Conservation (phyloP, 345 rosid species). For the Excoecaria cochinchinensis region DNA sequence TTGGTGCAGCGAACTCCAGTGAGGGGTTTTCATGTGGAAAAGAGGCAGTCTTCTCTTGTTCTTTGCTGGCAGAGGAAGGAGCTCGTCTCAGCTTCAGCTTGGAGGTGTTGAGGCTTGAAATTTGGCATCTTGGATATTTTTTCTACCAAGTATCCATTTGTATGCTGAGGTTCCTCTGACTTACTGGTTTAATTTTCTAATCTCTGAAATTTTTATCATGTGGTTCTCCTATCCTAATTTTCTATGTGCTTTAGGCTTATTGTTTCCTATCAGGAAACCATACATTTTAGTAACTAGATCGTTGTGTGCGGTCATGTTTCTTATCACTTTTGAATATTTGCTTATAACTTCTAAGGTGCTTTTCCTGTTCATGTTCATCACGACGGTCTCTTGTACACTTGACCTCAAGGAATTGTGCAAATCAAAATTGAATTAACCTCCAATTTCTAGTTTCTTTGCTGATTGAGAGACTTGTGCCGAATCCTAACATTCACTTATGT, state of each 20-base stretch:
- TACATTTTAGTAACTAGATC: slow-evolving; percentile 39
- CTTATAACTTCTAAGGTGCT: slow-evolving; percentile 8
- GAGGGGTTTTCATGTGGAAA: slow-evolving; percentile 31
- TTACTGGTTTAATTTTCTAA: slow-evolving; percentile 37
- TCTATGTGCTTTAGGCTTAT: slow-evolving; percentile 42
- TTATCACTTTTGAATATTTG: slow-evolving; percentile 23
- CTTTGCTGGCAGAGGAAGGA: slow-evolving; percentile 34
- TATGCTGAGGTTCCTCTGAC: slow-evolving; percentile 33
- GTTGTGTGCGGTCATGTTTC: slow-evolving; percentile 32
- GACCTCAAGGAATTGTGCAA: slow-evolving; percentile 24
- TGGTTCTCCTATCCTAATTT: slow-evolving; percentile 45
- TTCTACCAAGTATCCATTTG: slow-evolving; percentile 15
- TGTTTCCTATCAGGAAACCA: slow-evolving; percentile 40
- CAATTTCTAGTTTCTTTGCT: not conserved
- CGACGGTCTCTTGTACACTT: slow-evolving; percentile 27
- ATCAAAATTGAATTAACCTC: slow-evolving; percentile 15
- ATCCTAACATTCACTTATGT: too few species aligned
- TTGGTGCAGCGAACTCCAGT: slow-evolving; percentile 26
- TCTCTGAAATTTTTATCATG: slow-evolving; percentile 24
- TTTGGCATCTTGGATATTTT: not conserved
- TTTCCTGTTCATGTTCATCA: slow-evolving; percentile 22
- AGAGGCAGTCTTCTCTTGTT: slow-evolving; percentile 24
- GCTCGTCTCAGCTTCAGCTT: slow-evolving; percentile 29
- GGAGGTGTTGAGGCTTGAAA: slow-evolving; percentile 27
- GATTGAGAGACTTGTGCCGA: too few species aligned